Evolutionary conservation across 2,329 filamentous ascomycete species (phyloP), one percentile per base, ranked within the genome.

Genomic region (Thielaviopsis euricoi): DNA sequence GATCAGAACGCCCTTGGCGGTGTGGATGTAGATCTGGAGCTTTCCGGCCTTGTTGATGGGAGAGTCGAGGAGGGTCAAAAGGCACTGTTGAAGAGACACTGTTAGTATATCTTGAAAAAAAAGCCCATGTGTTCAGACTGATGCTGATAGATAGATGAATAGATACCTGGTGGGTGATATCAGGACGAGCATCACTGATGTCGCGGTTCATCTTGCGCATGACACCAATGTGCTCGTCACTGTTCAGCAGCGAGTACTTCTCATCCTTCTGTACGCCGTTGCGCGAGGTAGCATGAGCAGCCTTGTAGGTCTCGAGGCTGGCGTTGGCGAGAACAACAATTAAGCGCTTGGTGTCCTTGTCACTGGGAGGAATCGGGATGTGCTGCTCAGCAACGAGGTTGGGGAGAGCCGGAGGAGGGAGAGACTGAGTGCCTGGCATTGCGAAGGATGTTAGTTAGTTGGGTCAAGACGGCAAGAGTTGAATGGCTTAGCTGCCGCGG

Each of bases 161-260:
- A 71, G 80, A 67, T 76, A 96, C 91, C 88, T 97, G 93, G 71
- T 98, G 93, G 52, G 93, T 95, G 67, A 98, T 98, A 72, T 98
- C 93, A 51, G 93, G 93, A 65, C 93, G 83, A 61, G 93, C 93
- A 72, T 98, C 93, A 70, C 90, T 96, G 64, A 98, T 97, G 70
- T 98, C 93, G 65, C 93, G 81, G 70, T 95, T 95, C 91, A 97
- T 97, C 77, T 97, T 98, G 67, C 93, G 86, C 89, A 98, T 95
- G 63, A 97, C 87, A 62, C 93, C 93, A 65, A 98, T 98, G 70
- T 98, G 93, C 73, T 98, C 93, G 68, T 98, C 93, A 72, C 90
- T 96, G 77, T 98, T 98, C 67, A 98, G 83, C 56, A 98, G 77
- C 61, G 91, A 95, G 73, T 95, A 98, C 72, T 97, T 97, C 70